Conservation (phyloP, 2,329 filamentous ascomycete species). For the Aureobasidium sp. region DNA sequence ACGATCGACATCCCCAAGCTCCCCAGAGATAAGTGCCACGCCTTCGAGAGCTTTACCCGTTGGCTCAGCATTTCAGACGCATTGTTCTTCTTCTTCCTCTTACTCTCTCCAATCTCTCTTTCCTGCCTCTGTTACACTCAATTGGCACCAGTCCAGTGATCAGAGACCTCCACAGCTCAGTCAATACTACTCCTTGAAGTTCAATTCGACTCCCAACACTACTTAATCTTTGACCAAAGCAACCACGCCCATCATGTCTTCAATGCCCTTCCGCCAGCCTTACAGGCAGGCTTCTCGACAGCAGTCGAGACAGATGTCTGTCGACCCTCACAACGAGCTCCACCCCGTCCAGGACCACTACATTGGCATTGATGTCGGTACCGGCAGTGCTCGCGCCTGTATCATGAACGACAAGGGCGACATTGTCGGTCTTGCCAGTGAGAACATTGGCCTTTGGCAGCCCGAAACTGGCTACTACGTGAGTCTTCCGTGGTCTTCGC, state of each 20-base stretch:
- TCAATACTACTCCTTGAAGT: not conserved
- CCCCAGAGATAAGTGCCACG: not conserved
- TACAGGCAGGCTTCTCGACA: constrained; percentile 30
- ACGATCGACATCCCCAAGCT: not conserved
- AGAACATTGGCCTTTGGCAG: constrained; percentile 48
- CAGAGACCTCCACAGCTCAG: not conserved
- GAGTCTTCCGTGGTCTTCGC: constrained; percentile 18
- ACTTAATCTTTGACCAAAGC: not conserved
- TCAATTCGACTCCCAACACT: not conserved
- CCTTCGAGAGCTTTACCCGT: not conserved
- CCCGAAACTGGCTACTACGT: constrained; percentile 51
- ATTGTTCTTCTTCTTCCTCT: not conserved
- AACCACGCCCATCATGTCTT: constrained; percentile 16
- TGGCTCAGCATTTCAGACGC: not conserved
- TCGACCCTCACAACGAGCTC: constrained; percentile 50
- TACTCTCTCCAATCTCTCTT: not conserved
- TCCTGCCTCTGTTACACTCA: not conserved
- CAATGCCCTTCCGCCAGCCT: constrained; percentile 21
- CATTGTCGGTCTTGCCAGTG: constrained; percentile 58
- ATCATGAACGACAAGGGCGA: constrained; percentile 89
- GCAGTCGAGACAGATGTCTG: constrained; percentile 42
- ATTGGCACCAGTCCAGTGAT: not conserved
- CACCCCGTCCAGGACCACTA: constrained; percentile 53
- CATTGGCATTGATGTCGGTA: constrained; percentile 93
- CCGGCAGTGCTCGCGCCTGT: constrained; percentile 88